Evolutionary conservation across 1,139 yeast species (phyloP), one percentile per base, ranked within the genome.

Genomic region (Blastobotrys apis): DNA sequence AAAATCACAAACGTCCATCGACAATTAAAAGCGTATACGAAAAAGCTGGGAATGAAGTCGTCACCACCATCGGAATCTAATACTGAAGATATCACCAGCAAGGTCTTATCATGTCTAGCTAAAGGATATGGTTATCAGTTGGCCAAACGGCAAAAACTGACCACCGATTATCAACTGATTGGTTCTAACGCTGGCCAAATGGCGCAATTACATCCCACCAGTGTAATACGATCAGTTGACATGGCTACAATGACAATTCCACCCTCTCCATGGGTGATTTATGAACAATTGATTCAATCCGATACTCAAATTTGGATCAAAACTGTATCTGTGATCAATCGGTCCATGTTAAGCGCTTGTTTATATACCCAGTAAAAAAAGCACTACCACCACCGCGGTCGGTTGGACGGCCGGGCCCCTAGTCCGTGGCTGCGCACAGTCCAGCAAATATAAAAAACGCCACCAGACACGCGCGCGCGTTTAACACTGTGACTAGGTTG

Each of bases 1-100:
- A 76, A 82, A 22, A 94, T 92, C 10, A 20, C 39, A 23, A 37
- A 47, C 41, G 21, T 45, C 25, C 34, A 20, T 26, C 26, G 35
- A 6, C 39, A 37, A 31, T 36, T 37, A 17, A 12, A n/a, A 8
- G 30, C 35, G 8, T 31, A 30, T 22, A 5, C 21, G 5, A 20
- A n/a, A 4, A 22, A 26, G 15, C 36, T 30, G 19, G 34, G 34
- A 17, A 37, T 30, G 16, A 12, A 13, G 15, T 15, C 41, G 3
- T 12, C 30, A n/a, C n/a, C n/a, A n/a, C n/a, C 6, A 12, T 15
- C 32, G 16, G 8, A 9, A 6, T 6, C n/a, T 9, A 5, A 6
- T 9, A 12, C 16, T 5, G n/a, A 12, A 5, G n/a, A 29, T 12
- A 5, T 29, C 8, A 6, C n/a, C n/a, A 6, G n/a, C n/a, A 6